phyloP scores from a whole-genome alignment of 176 grass and related monocot genomes.

The Canna indica region DNA sequence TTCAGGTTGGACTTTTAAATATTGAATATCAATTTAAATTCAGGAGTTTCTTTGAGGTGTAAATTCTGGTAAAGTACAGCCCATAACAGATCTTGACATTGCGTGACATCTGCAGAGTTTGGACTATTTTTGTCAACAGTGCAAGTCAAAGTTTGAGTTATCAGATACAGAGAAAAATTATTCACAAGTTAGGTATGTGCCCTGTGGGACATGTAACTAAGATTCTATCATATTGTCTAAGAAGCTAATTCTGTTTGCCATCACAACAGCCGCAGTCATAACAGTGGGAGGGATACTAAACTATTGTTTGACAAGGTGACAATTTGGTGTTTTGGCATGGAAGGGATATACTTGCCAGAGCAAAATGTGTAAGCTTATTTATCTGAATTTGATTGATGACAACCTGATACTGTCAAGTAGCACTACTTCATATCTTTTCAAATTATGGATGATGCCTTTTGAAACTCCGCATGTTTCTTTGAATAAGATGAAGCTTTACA shows the following conservation, averaged over 20 bases:
- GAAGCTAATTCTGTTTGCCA: constrained; percentile 4
- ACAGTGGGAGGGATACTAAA: constrained; percentile 18
- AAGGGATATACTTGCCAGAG: constrained; percentile 72
- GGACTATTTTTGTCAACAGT: constrained; percentile 58
- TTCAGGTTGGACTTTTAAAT: constrained; percentile 36
- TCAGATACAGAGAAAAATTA: constrained; percentile 39
- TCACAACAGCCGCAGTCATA: constrained; percentile 17
- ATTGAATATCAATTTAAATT: neutral
- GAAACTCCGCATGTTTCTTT: neutral
- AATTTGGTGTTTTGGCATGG: constrained; percentile 72
- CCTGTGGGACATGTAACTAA: neutral
- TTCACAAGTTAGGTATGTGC: constrained; percentile 48
- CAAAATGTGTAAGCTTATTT: constrained; percentile 68
- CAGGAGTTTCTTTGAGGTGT: neutral
- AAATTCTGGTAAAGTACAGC: neutral
- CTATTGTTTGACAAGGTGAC: constrained; percentile 40
- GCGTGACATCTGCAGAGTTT: constrained; percentile 45
- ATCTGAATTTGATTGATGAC: neutral
- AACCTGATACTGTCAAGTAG: neutral
- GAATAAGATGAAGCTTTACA: neutral
- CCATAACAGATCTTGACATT: constrained; percentile 36
- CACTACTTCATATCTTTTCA: neutral
- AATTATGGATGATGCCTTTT: neutral
- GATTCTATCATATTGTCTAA: constrained; percentile 21
- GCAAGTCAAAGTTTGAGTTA: constrained; percentile 32